Conservation (phyloP, 108 stramenopile genomes). For the Bacterosira constricta region DNA sequence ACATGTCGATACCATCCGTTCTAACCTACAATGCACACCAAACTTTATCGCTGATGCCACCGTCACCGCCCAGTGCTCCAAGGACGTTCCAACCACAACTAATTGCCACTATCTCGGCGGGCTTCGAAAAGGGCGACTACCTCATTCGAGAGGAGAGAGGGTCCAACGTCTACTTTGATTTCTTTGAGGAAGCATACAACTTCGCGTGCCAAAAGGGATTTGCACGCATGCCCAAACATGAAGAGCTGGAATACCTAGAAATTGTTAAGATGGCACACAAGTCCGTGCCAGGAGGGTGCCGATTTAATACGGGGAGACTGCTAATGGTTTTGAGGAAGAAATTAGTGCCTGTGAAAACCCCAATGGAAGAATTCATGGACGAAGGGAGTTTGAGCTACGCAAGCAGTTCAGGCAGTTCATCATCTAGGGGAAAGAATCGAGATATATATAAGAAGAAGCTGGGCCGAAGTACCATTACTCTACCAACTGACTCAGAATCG, state of each 20-base stretch:
- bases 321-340: constrained; percentile 71
- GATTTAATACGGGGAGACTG: constrained; percentile 81
- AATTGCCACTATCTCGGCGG: constrained; percentile 80
- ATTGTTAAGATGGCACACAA: constrained; percentile 76
- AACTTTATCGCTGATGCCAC: too few species aligned
- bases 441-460: neutral
- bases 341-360: constrained; percentile 14
- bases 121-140: constrained; percentile 86
- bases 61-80: too few species aligned
- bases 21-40: too few species aligned
- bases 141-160: constrained; percentile 85
- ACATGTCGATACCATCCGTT: too few species aligned
- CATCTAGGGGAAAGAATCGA: neutral
- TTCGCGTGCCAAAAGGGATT: constrained; percentile 85
- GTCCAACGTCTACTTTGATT: constrained; percentile 81
- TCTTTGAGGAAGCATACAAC: constrained; percentile 85
- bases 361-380: neutral
- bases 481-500: constrained; percentile 26
- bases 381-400: neutral
- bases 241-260: constrained; percentile 81
- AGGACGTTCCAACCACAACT: constrained; percentile 11
- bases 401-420: neutral
- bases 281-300: constrained; percentile 77
- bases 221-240: constrained; percentile 70
- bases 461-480: neutral